Percentiles rank a stretch among this genome's conserved stretches.
Evolutionary conservation across 2,329 filamentous ascomycete species (phyloP).

Genomic region (Pseudocercospora cruenta): DNA sequence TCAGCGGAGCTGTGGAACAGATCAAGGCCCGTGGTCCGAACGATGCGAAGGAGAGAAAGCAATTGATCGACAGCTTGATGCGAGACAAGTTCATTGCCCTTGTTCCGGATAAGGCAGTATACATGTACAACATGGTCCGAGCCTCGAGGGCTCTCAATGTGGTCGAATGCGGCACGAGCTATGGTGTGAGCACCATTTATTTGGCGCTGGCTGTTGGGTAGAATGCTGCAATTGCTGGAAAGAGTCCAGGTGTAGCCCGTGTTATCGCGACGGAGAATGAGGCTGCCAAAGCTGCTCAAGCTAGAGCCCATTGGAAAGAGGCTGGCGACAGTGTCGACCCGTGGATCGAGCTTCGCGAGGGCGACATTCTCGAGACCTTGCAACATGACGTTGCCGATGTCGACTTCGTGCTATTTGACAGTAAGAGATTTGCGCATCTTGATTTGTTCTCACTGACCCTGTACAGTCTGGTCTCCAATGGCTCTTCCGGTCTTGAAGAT

Average conservation of each 20-base stretch:
- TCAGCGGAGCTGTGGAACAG: neutral
- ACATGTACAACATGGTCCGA: slow-evolving; percentile 59
- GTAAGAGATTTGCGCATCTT: slow-evolving; percentile 46
- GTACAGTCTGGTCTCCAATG: slow-evolving; percentile 60
- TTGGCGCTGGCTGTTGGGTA: slow-evolving; percentile 61
- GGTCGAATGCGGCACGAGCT: slow-evolving; percentile 65
- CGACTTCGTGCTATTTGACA: slow-evolving; percentile 64
- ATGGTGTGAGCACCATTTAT: slow-evolving; percentile 66
- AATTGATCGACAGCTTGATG: slow-evolving; percentile 39
- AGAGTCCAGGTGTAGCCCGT: slow-evolving; percentile 36
- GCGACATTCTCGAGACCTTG: slow-evolving; percentile 62
- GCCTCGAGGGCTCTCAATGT: slow-evolving; percentile 55
- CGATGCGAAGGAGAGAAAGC: neutral
- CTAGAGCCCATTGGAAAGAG: slow-evolving; percentile 56
- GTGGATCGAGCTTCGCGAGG: slow-evolving; percentile 61
- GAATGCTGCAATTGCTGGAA: slow-evolving; percentile 44
- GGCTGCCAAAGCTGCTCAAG: slow-evolving; percentile 54
- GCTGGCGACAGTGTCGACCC: slow-evolving; percentile 54
- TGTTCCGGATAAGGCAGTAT: slow-evolving; percentile 61
- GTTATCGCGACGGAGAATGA: slow-evolving; percentile 68
- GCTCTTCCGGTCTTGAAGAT: slow-evolving; percentile 57
- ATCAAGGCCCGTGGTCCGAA: neutral
- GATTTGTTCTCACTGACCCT: neutral
- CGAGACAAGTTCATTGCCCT: slow-evolving; percentile 63
- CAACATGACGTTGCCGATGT: slow-evolving; percentile 53